These are phyloP conservation scores for Calocybe gambosa DNA, from an alignment of 1,284 basidiomycete species.

Conservation along the genomic window DNA sequence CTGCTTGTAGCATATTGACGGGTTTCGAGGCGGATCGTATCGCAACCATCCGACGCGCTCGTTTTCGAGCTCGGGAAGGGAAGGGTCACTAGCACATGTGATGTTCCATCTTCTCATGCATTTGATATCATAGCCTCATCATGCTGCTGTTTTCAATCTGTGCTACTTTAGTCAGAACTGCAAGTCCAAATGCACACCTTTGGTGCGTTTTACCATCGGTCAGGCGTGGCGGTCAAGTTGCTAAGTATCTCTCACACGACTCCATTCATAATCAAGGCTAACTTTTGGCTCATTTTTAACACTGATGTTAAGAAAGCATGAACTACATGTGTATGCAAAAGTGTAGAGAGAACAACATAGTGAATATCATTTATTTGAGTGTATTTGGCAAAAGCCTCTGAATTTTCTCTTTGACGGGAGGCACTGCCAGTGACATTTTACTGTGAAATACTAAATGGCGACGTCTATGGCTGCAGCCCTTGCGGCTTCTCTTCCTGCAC, in stretches of 20 bases:
- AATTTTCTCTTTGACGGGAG: slow-evolving; percentile 19
- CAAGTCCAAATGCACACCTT: slow-evolving; percentile 3
- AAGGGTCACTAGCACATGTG: slow-evolving; percentile 16
- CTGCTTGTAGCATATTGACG: slow-evolving; percentile 9
- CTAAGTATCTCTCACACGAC: slow-evolving; percentile 18
- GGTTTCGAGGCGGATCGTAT: slow-evolving; percentile 4
- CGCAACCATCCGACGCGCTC: slow-evolving; percentile 6
- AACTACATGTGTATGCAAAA: too few relatives aligned
- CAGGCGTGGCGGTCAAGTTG: slow-evolving; percentile 11
- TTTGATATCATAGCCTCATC: slow-evolving; percentile 16
- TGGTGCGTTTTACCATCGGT: slow-evolving; percentile 4
- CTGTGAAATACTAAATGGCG: slow-evolving; percentile 33
- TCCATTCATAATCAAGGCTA: not conserved
- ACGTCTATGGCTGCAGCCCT: slow-evolving; percentile 87
- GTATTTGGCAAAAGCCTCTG: slow-evolving; percentile 26
- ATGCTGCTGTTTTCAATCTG: slow-evolving; percentile 3
- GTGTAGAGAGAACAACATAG: too few relatives aligned
- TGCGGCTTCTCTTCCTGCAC: slow-evolving; percentile 75
- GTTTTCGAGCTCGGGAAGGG: slow-evolving; percentile 7
- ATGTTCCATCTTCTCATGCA: slow-evolving; percentile 17
- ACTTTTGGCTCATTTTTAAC: not conserved
- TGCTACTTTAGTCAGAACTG: slow-evolving; percentile 11
- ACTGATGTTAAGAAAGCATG: too few relatives aligned
- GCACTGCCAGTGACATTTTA: not conserved
- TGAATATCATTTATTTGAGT: slow-evolving; percentile 19